Conservation (phyloP, 192 early-diverging fungal species). For the Globomyces pollinis-pini region DNA sequence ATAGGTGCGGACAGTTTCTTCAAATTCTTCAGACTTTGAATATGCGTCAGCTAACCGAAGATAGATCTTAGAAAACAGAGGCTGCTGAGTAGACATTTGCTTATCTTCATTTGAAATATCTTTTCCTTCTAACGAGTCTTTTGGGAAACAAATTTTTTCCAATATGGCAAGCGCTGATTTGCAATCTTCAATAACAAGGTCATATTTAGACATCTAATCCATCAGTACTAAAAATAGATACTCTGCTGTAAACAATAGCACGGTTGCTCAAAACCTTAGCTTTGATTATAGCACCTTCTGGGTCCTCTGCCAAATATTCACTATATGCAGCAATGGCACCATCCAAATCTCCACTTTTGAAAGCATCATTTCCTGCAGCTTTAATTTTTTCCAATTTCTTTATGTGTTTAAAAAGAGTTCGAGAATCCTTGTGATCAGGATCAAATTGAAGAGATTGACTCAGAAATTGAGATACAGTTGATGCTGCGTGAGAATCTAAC, state of each 20-base stretch:
- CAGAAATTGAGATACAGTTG: conserved; percentile 25
- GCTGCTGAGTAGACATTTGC: conserved; percentile 26
- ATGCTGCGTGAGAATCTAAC: conserved; percentile 41
- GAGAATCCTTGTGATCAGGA: conserved; percentile 66
- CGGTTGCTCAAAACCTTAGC: conserved; percentile 70
- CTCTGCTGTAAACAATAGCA: conserved; percentile 61
- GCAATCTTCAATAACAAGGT: conserved; percentile 55
- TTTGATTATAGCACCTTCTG: conserved; percentile 51
- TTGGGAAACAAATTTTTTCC: conserved; percentile 29
- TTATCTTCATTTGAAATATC: conserved; percentile 24
- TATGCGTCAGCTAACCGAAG: conserved; percentile 68
- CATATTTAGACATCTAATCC: conserved; percentile 38
- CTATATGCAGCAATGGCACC: conserved; percentile 66
- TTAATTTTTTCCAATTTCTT: conserved; percentile 58
- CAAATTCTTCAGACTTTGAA: conserved; percentile 63
- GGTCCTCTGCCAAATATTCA: conserved; percentile 56
- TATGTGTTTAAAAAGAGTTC: conserved; percentile 55
- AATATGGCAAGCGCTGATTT: conserved; percentile 57
- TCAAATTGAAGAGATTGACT: conserved; percentile 63
- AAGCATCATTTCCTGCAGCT: conserved; percentile 67
- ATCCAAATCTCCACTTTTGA: conserved; percentile 44
- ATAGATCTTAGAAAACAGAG: conserved; percentile 65
- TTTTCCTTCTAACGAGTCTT: background rate
- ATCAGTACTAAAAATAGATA: conserved; percentile 7
- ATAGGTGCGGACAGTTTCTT: conserved; percentile 76